phyloP scores from a whole-genome alignment of 1,284 basidiomycete species.

The Phylloboletellus chloephorus region DNA sequence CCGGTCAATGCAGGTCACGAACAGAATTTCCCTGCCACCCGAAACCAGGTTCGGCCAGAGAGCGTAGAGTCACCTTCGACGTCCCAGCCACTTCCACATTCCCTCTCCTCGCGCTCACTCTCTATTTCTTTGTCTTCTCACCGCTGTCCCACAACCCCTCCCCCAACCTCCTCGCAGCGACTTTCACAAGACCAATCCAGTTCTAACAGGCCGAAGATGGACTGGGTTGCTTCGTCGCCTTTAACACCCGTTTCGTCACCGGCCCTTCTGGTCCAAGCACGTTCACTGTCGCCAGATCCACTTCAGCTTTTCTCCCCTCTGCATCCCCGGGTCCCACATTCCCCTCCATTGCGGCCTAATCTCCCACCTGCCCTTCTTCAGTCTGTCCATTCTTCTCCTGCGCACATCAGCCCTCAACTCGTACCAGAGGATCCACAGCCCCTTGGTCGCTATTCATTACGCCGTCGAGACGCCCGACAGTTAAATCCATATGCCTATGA shows the following conservation, averaged over 20 bases:
- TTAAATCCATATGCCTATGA: constrained; percentile 53
- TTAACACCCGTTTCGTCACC: constrained; percentile 25
- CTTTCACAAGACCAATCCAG: constrained; percentile 4
- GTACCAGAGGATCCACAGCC: constrained; percentile 19
- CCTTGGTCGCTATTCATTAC: constrained; percentile 44
- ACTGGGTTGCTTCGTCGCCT: constrained; percentile 17
- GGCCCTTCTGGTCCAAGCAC: constrained; percentile 5
- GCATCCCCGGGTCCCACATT: not conserved
- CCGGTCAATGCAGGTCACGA: not conserved
- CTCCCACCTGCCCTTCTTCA: not conserved
- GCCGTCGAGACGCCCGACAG: constrained; percentile 46
- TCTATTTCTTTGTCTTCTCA: too few relatives aligned
- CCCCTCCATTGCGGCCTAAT: not conserved
- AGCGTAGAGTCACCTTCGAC: constrained; percentile 3
- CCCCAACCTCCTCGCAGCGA: constrained; percentile 15
- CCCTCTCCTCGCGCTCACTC: too few relatives aligned
- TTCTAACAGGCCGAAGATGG: not conserved
- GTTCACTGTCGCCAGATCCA: constrained; percentile 24
- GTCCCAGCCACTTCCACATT: constrained; percentile 1
- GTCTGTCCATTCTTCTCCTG: not conserved
- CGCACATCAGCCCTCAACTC: constrained; percentile 1
- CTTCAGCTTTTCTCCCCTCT: constrained; percentile 17
- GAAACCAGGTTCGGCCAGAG: not conserved
- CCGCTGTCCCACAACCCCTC: constrained; percentile 13
- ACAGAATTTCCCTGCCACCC: not conserved